Evolutionary conservation across 192 early-diverging fungal species (phyloP).

Genomic region (Coemansia guatemalensis): DNA sequence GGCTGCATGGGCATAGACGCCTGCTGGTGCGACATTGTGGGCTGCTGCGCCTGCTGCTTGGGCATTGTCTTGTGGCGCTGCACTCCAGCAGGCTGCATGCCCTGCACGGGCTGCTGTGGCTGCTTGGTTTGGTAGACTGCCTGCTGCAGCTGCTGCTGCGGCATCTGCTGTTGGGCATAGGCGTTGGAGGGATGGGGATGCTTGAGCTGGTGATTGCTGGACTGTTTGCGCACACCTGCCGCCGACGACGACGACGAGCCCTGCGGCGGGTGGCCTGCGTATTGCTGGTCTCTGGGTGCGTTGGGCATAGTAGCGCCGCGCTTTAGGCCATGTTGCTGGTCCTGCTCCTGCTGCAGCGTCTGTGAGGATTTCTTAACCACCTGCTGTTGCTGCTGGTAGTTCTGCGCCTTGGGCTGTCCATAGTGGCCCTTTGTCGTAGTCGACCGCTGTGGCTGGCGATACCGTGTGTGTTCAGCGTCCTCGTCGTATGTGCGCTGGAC

Average conservation of each 20-base stretch:
- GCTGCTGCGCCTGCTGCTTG: slow-evolving; percentile 18
- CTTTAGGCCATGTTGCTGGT: slow-evolving; percentile 43
- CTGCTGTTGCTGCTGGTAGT: slow-evolving; percentile 30
- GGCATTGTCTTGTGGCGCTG: slow-evolving; percentile 45
- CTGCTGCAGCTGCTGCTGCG: slow-evolving; percentile 19
- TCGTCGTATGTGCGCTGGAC: slow-evolving; percentile 43
- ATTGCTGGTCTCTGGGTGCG: slow-evolving; percentile 18
- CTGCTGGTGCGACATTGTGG: slow-evolving; percentile 16
- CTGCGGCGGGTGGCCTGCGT: slow-evolving; percentile 10
- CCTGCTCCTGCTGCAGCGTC: slow-evolving; percentile 27
- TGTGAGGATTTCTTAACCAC: slow-evolving; percentile 29
- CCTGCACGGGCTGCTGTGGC: slow-evolving; percentile 24
- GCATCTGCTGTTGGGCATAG: slow-evolving; percentile 35
- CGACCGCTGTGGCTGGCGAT: slow-evolving; percentile 45
- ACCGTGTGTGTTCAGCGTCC: slow-evolving; percentile 43
- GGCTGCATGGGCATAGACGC: slow-evolving; percentile 26
- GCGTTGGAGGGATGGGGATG: slow-evolving; percentile 25
- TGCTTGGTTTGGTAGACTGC: slow-evolving; percentile 27
- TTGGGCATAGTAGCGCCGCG: slow-evolving; percentile 42
- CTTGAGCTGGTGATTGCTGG: slow-evolving; percentile 51
- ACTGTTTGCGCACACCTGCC: slow-evolving; percentile 28
- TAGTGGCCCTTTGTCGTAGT: slow-evolving; percentile 42
- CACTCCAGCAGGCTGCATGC: slow-evolving; percentile 19
- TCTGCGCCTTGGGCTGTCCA: slow-evolving; percentile 28
- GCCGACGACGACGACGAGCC: slow-evolving; percentile 12